phyloP scores from a whole-genome alignment of 225 moss, liverwort and hornwort species.

The Marchantia paleacea region DNA sequence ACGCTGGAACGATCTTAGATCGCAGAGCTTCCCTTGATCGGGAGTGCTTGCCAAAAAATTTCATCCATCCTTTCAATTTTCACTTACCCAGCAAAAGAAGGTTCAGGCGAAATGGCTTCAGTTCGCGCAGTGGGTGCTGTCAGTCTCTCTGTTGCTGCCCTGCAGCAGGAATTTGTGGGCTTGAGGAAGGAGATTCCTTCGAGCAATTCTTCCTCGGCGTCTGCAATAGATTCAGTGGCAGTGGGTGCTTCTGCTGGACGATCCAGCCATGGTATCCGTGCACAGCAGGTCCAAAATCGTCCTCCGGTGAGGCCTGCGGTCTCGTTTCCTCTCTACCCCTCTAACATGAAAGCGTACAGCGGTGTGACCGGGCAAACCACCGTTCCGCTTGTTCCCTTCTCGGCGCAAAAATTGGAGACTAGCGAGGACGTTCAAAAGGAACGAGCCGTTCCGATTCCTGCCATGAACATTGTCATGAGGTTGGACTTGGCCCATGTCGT shows the following conservation, averaged over 20 bases:
- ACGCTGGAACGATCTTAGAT: not conserved
- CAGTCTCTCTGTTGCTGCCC: not conserved
- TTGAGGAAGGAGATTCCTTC: slow-evolving; percentile 2
- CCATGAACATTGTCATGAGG: slow-evolving; percentile 15
- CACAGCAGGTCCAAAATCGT: slow-evolving; percentile 1
- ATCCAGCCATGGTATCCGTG: slow-evolving; percentile 8
- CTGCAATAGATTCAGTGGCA: not conserved
- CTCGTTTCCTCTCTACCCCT: slow-evolving; percentile 24
- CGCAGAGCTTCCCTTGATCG: not conserved
- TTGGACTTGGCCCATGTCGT: slow-evolving; percentile 10
- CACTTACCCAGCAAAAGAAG: not conserved
- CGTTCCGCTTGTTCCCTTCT: not conserved
- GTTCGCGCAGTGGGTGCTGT: not conserved
- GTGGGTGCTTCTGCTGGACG: slow-evolving; percentile 2
- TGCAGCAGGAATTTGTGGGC: slow-evolving; percentile 3
- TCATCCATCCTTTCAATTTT: not conserved
- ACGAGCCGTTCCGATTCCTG: not conserved
- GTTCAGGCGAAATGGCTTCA: slow-evolving; percentile 1
- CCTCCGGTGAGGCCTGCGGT: slow-evolving; percentile 21
- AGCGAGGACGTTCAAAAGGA: not conserved
- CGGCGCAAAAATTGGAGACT: not conserved
- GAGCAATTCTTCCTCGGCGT: not conserved
- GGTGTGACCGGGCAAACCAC: slow-evolving; percentile 15
- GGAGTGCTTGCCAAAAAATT: not conserved
- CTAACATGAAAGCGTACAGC: slow-evolving; percentile 19